Percentiles rank a stretch among this genome's conserved stretches.
Evolutionary conservation across 257 asterid species (phyloP).

Genomic region (Capsicum chinense): DNA sequence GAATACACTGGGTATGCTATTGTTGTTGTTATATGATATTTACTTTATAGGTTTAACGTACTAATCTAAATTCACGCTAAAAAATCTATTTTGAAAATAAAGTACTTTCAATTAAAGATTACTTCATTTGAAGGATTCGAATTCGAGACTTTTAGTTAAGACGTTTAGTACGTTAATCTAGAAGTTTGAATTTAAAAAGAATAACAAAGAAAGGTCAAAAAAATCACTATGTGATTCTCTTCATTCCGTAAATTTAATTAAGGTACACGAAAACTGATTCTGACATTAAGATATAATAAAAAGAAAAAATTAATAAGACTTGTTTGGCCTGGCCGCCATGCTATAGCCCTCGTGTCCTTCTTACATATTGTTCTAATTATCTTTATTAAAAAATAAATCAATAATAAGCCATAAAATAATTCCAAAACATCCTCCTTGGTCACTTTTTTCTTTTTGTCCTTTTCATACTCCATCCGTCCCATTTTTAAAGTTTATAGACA

Average conservation of each 20-base stretch:
- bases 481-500: too few relatives aligned
- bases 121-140: neutral
- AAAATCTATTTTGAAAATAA: neutral
- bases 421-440: slow-evolving; percentile 39
- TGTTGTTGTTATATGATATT: neutral
- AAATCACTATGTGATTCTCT: too few relatives aligned
- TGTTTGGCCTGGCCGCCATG: slow-evolving; percentile 53
- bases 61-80: neutral
- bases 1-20: too few relatives aligned
- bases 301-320: neutral
- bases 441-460: neutral
- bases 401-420: slow-evolving; percentile 26
- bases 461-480: neutral
- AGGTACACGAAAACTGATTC: too few relatives aligned
- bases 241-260: too few relatives aligned
- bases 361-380: neutral
- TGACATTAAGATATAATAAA: too few relatives aligned
- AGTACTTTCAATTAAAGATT: rapidly evolving
- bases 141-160: rapidly evolving
- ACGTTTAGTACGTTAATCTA: neutral
- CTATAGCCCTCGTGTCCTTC: slow-evolving; percentile 61
- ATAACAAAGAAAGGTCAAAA: neutral
- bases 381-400: neutral
- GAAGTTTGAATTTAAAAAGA: neutral
- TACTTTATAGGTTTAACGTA: rapidly evolving